Evolutionary conservation across 768 basidiomycete species (phyloP).

Genomic region (Termitomyces sp.): DNA sequence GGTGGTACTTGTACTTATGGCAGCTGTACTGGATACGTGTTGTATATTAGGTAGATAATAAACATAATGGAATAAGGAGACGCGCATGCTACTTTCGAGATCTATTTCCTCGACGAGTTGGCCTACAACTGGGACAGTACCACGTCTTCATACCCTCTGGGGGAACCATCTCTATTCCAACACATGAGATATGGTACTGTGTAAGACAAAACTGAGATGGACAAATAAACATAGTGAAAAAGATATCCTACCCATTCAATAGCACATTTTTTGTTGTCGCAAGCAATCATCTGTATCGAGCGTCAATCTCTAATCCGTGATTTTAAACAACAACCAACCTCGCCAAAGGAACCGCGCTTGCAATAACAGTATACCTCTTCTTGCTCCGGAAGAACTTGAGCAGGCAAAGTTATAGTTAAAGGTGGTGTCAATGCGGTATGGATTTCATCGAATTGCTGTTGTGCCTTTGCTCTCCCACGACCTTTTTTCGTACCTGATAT

Average conservation of each 20-base stretch:
- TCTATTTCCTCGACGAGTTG: slow-evolving; percentile 27
- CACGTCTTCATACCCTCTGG: slow-evolving; percentile 54
- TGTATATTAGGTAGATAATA: neutral
- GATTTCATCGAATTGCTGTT: slow-evolving; percentile 11
- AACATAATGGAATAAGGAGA: neutral
- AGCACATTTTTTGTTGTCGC: slow-evolving; percentile 67
- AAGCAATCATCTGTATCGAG: slow-evolving; percentile 72
- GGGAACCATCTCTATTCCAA: slow-evolving; percentile 45
- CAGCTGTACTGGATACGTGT: neutral
- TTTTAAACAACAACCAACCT: slow-evolving; percentile 40
- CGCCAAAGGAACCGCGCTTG: slow-evolving; percentile 73
- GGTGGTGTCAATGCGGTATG: slow-evolving; percentile 15
- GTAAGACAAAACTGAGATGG: neutral
- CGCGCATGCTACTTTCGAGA: slow-evolving; percentile 13
- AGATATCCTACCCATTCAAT: slow-evolving; percentile 73
- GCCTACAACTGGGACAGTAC: slow-evolving; percentile 67
- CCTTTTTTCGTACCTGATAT: slow-evolving; percentile 8
- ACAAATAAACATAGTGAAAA: neutral
- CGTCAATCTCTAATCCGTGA: slow-evolving; percentile 3
- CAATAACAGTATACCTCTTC: slow-evolving; percentile 77
- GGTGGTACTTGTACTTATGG: neutral
- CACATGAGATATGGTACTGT: slow-evolving; percentile 73
- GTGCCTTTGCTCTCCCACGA: slow-evolving; percentile 19
- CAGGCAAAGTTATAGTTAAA: slow-evolving; percentile 33
- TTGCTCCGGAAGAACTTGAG: slow-evolving; percentile 17